These are phyloP conservation scores for Arachis monticola DNA, from an alignment of 331 rosid genomes.

Conservation along the genomic window DNA sequence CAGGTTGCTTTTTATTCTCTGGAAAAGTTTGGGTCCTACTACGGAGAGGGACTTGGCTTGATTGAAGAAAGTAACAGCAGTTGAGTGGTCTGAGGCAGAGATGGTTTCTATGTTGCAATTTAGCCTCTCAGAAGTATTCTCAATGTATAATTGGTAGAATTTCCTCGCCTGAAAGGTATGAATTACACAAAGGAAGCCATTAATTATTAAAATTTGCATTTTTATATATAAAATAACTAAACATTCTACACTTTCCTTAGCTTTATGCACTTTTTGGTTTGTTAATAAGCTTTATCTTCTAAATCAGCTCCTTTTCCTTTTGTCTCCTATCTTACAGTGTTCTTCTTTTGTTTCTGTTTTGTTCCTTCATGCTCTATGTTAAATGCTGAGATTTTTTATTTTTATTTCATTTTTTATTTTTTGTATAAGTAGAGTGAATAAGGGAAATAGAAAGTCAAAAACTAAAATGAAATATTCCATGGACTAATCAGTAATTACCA, in stretches of 20 bases:
- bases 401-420: too few relatives aligned
- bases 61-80: constrained; percentile 41
- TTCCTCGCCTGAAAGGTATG: constrained; percentile 55
- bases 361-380: neutral
- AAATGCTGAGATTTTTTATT: neutral
- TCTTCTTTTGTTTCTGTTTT: neutral
- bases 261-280: neutral
- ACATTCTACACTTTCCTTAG: neutral
- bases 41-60: constrained; percentile 56
- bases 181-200: constrained; percentile 13
- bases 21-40: constrained; percentile 60
- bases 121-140: constrained; percentile 61
- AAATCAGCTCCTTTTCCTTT: neutral
- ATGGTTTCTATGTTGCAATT: constrained; percentile 51
- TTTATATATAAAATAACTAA: neutral
- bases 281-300: neutral
- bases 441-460: too few relatives aligned
- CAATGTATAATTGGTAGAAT: constrained; percentile 44
- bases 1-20: constrained; percentile 40
- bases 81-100: constrained; percentile 45
- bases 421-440: too few relatives aligned
- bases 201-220: neutral
- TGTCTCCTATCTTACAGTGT: neutral
- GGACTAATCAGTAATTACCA: too few relatives aligned
- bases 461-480: too few relatives aligned